Evolutionary conservation across 768 basidiomycete genomes (phyloP), one percentile per base, ranked within the genome.

Genomic region (Mrakia hoshinonis): DNA sequence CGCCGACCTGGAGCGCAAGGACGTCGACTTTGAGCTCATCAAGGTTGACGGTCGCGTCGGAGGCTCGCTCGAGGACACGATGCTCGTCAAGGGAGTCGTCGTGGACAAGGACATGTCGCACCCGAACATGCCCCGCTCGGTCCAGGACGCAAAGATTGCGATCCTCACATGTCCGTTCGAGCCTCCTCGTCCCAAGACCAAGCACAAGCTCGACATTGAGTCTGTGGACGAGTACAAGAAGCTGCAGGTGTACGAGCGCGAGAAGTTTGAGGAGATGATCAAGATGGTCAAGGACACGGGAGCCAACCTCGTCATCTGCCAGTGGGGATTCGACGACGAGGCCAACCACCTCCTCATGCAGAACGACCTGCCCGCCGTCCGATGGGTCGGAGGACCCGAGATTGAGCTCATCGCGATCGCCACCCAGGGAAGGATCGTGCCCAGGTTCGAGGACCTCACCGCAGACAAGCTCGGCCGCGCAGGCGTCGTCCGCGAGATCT

Each of bases 51-150:
- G 95, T 77, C 98, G 98, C 82, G 95, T 98, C 74, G 96, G 96
- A 58, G 96, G 96, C 48, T 91, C 93, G 12, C 85, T 99, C 48
- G 92, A 91, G 11, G 96, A 99, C 81, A 98, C 92, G 9, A 87
- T 86, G 52, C 85, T 99, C 76, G 95, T 99, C 83, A 89, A 89
- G 76, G 96, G 96, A 76, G 96, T 99, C 52, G 90, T 99, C 76
- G 86, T 99, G 79, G 96, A 99, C 87, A 99, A 99, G 82, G 95
- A 99, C 82, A 95, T 99, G 90, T 97, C 93, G 15, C 96, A 99
- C 78, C 90, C 95, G 4, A 92, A 96, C 80, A 99, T 99, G 96
- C 95, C 95, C 11, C 87, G 85, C 71, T 83, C 82, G 46, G 88
- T 99, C 76, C 85, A 84, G 75, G 90, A 98, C 79, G 96, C 96